These are phyloP conservation scores for Hortiboletus flavorubellus DNA, from an alignment of 768 basidiomycete species.

Conservation along the genomic window DNA sequence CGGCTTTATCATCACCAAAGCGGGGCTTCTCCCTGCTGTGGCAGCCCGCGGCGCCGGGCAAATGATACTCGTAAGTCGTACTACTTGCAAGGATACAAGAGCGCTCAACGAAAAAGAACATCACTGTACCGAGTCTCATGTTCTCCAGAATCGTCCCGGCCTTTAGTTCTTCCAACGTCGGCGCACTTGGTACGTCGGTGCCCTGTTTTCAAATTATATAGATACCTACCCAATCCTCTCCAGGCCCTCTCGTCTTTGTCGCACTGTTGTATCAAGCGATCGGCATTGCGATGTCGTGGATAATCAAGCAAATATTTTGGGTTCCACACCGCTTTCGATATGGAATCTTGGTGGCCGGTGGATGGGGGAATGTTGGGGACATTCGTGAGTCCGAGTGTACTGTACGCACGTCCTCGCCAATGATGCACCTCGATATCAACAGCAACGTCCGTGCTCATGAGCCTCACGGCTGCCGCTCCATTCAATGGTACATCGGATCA, in stretches of 20 bases:
- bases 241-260: slow-evolving; percentile 64
- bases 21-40: slow-evolving; percentile 53
- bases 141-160: slow-evolving; percentile 73
- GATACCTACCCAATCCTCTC: neutral
- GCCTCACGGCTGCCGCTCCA: slow-evolving; percentile 56
- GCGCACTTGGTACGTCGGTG: slow-evolving; percentile 43
- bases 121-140: slow-evolving; percentile 60
- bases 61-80: slow-evolving; percentile 45
- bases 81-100: neutral
- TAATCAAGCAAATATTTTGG: slow-evolving; percentile 65
- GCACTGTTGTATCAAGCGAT: slow-evolving; percentile 56
- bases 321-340: slow-evolving; percentile 75
- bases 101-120: slow-evolving; percentile 36
- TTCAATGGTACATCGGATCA: slow-evolving; percentile 59
- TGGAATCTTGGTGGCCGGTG: slow-evolving; percentile 66
- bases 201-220: neutral
- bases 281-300: slow-evolving; percentile 51
- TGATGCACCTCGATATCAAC: neutral
- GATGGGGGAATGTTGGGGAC: slow-evolving; percentile 68
- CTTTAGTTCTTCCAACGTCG: slow-evolving; percentile 55
- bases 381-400: slow-evolving; percentile 47
- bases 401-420: neutral
- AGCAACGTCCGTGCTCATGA: slow-evolving; percentile 67
- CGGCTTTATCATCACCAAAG: slow-evolving; percentile 58
- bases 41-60: slow-evolving; percentile 62